Evolutionary conservation across 441 rosid genomes (phyloP).

Genomic region (Eutrema salsugineum): DNA sequence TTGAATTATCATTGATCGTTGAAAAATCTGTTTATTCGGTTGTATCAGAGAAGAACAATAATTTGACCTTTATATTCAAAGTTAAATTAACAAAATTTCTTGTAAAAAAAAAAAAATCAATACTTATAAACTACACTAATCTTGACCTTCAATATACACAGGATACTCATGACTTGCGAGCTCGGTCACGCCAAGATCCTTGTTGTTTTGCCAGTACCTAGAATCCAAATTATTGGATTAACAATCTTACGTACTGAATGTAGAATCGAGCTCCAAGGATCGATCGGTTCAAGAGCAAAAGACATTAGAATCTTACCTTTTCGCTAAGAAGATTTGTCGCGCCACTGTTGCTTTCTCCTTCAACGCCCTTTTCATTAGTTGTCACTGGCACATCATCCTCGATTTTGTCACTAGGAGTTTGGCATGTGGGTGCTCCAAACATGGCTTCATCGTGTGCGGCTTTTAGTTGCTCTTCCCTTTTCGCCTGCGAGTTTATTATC

Average conservation of each 20-base stretch:
- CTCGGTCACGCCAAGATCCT: slow-evolving; percentile 99
- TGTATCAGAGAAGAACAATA: not conserved
- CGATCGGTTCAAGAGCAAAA: not conserved
- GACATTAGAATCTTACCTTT: slow-evolving; percentile 40
- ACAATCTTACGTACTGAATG: not conserved
- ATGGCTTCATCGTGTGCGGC: slow-evolving; percentile 92
- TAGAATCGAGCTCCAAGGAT: not conserved
- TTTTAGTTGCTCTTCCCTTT: slow-evolving; percentile 66
- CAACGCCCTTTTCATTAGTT: slow-evolving; percentile 34
- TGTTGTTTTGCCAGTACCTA: slow-evolving; percentile 91
- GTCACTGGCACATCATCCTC: slow-evolving; percentile 30
- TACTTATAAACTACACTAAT: not conserved
- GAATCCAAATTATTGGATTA: not conserved
- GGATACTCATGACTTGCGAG: slow-evolving; percentile 49
- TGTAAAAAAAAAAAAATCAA: not conserved
- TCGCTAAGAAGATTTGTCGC: slow-evolving; percentile 65
- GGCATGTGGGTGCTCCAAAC: slow-evolving; percentile 63
- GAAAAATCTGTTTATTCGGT: not conserved
- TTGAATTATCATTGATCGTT: not conserved
- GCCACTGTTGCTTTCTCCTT: slow-evolving; percentile 31
- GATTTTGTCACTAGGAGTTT: slow-evolving; percentile 19
- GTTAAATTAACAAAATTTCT: slow-evolving; percentile 2
- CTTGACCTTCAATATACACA: not conserved
- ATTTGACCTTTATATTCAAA: not conserved
- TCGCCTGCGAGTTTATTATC: slow-evolving; percentile 42